phyloP scores from a whole-genome alignment of 2,329 filamentous ascomycete genomes.

The Penicillium sp. region DNA sequence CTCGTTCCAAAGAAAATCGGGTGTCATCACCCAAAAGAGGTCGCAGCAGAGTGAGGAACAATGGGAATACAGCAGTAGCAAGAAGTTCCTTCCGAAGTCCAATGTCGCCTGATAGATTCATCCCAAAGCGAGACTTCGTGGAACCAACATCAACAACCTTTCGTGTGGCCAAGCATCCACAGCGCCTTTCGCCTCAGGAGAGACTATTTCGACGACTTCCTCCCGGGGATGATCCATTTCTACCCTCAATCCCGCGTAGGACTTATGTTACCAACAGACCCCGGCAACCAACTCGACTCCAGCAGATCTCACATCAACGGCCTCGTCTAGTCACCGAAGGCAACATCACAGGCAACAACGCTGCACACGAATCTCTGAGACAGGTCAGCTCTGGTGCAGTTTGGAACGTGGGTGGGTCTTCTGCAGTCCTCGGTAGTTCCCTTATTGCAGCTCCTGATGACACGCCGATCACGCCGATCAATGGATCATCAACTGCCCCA shows the following conservation, averaged over 20 bases:
- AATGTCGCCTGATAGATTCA: conserved; percentile 58
- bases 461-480: conserved; percentile 63
- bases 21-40: conserved; percentile 14
- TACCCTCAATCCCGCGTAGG: conserved; percentile 39
- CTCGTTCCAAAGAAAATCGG: conserved; percentile 17
- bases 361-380: conserved; percentile 29
- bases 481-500: conserved; percentile 71
- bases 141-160: conserved; percentile 51
- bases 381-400: conserved; percentile 67
- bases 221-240: conserved; percentile 55
- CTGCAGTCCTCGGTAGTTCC: conserved; percentile 52
- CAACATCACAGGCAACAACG: conserved; percentile 13
- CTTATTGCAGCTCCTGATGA: conserved; percentile 58
- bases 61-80: conserved; percentile 11
- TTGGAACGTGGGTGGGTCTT: conserved; percentile 74
- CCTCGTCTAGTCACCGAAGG: conserved; percentile 37
- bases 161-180: conserved; percentile 51
- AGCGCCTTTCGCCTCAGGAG: conserved; percentile 49
- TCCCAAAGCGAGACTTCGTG: conserved; percentile 49
- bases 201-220: conserved; percentile 47
- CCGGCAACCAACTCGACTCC: conserved; percentile 17
- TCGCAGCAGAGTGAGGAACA: conserved; percentile 18
- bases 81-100: conserved; percentile 21
- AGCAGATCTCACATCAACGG: conserved; percentile 30
- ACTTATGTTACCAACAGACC: conserved; percentile 13